Percentiles rank a stretch among this genome's conserved stretches.
phyloP scores from a whole-genome alignment of 2,329 filamentous ascomycete genomes.

The Cercospora sp. region DNA sequence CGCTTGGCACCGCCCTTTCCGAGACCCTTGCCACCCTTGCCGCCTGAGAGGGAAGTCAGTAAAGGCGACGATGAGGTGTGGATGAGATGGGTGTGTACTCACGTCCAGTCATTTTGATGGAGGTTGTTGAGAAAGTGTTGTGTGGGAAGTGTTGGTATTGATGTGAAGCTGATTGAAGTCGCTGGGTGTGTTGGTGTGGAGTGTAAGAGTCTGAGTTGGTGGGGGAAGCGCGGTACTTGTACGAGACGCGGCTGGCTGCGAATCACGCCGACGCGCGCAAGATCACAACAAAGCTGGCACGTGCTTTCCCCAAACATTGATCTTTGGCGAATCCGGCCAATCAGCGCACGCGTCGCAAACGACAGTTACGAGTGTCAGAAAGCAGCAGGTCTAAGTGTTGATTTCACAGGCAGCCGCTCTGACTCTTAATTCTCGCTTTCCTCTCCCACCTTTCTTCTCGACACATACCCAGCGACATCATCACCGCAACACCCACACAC shows the following conservation, averaged over 20 bases:
- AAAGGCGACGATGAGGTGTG: slow-evolving; percentile 22
- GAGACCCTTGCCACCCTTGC: slow-evolving; percentile 96
- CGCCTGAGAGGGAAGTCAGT: slow-evolving; percentile 58
- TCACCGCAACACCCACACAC: slow-evolving; percentile 24
- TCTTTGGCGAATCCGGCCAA: slow-evolving; percentile 6
- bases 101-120: slow-evolving; percentile 55
- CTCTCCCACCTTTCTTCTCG: slow-evolving; percentile 24
- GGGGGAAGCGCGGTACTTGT: slow-evolving; percentile 18
- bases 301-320: slow-evolving; percentile 7
- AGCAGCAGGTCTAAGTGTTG: slow-evolving; percentile 6
- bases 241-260: slow-evolving; percentile 3
- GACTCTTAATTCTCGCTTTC: slow-evolving; percentile 12
- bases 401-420: slow-evolving; percentile 10
- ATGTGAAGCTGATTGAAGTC: slow-evolving; percentile 28
- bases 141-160: slow-evolving; percentile 30
- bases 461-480: slow-evolving; percentile 27
- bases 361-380: slow-evolving; percentile 10
- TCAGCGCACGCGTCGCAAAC: slow-evolving; percentile 6
- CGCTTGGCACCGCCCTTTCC: slow-evolving; percentile 98
- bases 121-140: slow-evolving; percentile 30
- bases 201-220: slow-evolving; percentile 29
- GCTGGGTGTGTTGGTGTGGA: slow-evolving; percentile 28
- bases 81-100: slow-evolving; percentile 36
- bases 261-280: slow-evolving; percentile 8
- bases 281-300: slow-evolving; percentile 20